Evolutionary conservation across 1,284 basidiomycete genomes (phyloP).

Genomic region (Malassezia pachydermatis): DNA sequence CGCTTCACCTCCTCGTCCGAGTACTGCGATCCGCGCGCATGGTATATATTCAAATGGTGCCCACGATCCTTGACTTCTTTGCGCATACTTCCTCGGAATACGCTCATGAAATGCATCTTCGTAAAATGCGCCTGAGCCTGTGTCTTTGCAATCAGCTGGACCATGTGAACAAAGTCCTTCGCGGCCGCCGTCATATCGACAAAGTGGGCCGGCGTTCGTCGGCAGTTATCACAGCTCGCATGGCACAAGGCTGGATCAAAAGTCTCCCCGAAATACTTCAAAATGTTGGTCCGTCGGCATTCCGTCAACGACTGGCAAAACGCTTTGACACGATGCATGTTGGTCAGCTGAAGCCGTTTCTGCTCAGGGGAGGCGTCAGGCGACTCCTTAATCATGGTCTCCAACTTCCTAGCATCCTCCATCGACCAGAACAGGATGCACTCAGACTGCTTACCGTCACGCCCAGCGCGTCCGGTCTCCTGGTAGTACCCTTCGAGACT

Average conservation of each 20-base stretch:
- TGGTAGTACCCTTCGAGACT: constrained; percentile 67
- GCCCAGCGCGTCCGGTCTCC: constrained; percentile 73
- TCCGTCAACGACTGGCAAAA: constrained; percentile 74
- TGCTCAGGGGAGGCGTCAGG: constrained; percentile 52
- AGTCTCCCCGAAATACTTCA: constrained; percentile 61
- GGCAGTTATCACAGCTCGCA: constrained; percentile 66
- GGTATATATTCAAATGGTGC: constrained; percentile 49
- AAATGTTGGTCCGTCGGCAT: constrained; percentile 74
- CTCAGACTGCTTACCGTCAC: constrained; percentile 58
- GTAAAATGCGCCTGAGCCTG: constrained; percentile 50
- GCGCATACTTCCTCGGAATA: constrained; percentile 58
- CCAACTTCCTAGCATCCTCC: constrained; percentile 53
- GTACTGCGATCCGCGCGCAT: constrained; percentile 9
- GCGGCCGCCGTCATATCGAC: constrained; percentile 56
- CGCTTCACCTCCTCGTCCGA: constrained; percentile 14
- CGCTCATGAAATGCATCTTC: constrained; percentile 53
- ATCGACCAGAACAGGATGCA: constrained; percentile 53
- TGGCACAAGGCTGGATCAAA: constrained; percentile 58
- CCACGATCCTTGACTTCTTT: constrained; percentile 53
- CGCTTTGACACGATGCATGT: constrained; percentile 57
- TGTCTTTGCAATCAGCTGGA: constrained; percentile 51
- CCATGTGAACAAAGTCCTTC: constrained; percentile 53
- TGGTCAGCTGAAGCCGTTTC: constrained; percentile 56
- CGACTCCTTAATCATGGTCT: constrained; percentile 56
- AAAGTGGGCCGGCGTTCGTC: constrained; percentile 19